Evolutionary conservation across 768 basidiomycete species (phyloP).

Genomic region (Boletus rubropictus): DNA sequence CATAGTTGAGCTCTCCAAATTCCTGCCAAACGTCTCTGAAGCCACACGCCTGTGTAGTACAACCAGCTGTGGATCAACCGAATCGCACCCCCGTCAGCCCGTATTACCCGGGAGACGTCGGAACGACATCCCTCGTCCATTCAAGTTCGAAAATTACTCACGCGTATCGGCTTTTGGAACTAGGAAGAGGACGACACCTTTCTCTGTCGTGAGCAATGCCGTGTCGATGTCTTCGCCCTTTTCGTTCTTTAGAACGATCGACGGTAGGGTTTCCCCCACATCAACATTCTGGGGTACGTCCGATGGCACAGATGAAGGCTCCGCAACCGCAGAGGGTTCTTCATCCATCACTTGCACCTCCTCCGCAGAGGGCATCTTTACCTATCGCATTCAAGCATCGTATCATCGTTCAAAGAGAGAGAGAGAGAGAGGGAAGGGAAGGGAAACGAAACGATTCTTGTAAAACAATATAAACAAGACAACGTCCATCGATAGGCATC

Average conservation of each 20-base stretch:
- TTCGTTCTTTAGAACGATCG: constrained; percentile 76
- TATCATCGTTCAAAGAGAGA: neutral
- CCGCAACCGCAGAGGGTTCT: constrained; percentile 1
- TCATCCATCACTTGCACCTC: neutral
- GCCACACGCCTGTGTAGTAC: constrained; percentile 89
- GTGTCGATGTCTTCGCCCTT: constrained; percentile 75
- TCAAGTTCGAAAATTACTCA: constrained; percentile 34
- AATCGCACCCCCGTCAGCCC: constrained; percentile 1
- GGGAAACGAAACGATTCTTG: no score
- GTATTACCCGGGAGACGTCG: neutral
- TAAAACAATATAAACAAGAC: no score
- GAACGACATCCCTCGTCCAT: neutral
- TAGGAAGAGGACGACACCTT: constrained; percentile 76
- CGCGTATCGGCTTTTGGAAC: constrained; percentile 84
- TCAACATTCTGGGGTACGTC: constrained; percentile 37
- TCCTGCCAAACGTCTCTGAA: constrained; percentile 81
- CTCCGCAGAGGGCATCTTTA: constrained; percentile 15
- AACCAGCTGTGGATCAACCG: constrained; percentile 55
- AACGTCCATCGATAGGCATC: neutral
- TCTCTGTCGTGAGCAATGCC: constrained; percentile 53
- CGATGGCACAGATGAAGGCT: constrained; percentile 1
- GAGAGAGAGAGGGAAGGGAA: neutral
- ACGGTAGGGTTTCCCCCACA: constrained; percentile 71
- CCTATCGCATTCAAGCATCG: constrained; percentile 7
- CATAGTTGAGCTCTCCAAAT: constrained; percentile 58